These are phyloP conservation scores for Hyaloscypha variabilis DNA, from an alignment of 495 filamentous ascomycete genomes.

Conservation along the genomic window DNA sequence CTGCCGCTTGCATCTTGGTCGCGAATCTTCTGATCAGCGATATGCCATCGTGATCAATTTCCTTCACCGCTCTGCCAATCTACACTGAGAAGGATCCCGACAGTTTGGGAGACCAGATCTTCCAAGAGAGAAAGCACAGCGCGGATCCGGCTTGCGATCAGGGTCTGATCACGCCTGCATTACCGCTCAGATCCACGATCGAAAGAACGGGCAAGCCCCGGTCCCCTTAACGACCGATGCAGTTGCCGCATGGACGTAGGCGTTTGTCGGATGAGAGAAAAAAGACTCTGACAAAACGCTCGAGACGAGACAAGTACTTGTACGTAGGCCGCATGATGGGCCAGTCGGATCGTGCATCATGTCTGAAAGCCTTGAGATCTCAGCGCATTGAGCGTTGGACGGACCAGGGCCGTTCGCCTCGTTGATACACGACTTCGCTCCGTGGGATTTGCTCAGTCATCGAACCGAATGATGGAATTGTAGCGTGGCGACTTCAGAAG, in stretches of 20 bases:
- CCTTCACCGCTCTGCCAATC: slow-evolving; percentile 28
- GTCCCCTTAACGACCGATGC: not conserved
- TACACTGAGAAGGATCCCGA: slow-evolving; percentile 21
- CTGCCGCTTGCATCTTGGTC: slow-evolving; percentile 27
- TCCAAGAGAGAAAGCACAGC: not conserved
- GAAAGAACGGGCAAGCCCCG: not conserved
- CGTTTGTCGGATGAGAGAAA: slow-evolving; percentile 9
- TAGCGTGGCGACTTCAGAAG: slow-evolving; percentile 30
- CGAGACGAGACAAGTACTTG: not conserved
- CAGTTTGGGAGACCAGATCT: slow-evolving; percentile 5
- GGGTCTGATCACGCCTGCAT: slow-evolving; percentile 11
- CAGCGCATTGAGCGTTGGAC: slow-evolving; percentile 5
- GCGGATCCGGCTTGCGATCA: slow-evolving; percentile 8
- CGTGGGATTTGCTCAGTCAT: not conserved
- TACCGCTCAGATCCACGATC: slow-evolving; percentile 5
- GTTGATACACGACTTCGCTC: slow-evolving; percentile 14
- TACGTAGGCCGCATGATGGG: not conserved
- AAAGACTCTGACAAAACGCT: not conserved
- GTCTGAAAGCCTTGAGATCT: slow-evolving; percentile 17
- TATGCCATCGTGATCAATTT: slow-evolving; percentile 23
- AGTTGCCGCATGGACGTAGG: slow-evolving; percentile 10
- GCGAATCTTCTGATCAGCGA: slow-evolving; percentile 1
- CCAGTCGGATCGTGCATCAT: slow-evolving; percentile 21
- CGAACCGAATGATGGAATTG: not conserved
- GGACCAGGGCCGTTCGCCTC: not conserved